These are phyloP conservation scores for Tuber indicum DNA, from an alignment of 495 filamentous ascomycete species.

Conservation along the genomic window DNA sequence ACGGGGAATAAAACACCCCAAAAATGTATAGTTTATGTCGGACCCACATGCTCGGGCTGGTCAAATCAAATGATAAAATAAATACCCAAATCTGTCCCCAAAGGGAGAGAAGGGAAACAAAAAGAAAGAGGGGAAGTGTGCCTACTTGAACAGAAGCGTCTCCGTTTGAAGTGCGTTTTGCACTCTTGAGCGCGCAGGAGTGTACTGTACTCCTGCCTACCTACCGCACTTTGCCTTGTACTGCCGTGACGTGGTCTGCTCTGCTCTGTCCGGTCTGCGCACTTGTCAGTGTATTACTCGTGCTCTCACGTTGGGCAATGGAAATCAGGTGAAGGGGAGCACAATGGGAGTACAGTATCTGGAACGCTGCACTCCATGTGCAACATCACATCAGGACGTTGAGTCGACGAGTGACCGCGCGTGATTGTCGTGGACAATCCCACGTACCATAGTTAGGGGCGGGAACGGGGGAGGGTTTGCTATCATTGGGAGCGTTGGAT, in stretches of 20 bases:
- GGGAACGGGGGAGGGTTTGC: neutral
- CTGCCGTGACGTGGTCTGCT: neutral
- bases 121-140: neutral
- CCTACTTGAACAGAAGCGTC: neutral
- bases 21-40: conserved; percentile 2
- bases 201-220: neutral
- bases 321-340: neutral
- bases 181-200: neutral
- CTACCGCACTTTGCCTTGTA: conserved; percentile 1
- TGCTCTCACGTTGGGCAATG: neutral
- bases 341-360: neutral
- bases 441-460: neutral
- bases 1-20: neutral
- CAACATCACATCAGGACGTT: neutral
- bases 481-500: neutral
- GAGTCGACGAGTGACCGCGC: neutral
- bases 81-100: neutral
- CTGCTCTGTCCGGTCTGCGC: neutral
- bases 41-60: neutral
- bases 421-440: neutral
- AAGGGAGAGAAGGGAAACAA: neutral
- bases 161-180: neutral
- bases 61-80: neutral
- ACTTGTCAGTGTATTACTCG: conserved; percentile 1
- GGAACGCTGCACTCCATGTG: neutral